Evolutionary conservation across 257 asterid species (phyloP), one percentile per base, ranked within the genome.

Genomic region (Primulina huaijiensis): DNA sequence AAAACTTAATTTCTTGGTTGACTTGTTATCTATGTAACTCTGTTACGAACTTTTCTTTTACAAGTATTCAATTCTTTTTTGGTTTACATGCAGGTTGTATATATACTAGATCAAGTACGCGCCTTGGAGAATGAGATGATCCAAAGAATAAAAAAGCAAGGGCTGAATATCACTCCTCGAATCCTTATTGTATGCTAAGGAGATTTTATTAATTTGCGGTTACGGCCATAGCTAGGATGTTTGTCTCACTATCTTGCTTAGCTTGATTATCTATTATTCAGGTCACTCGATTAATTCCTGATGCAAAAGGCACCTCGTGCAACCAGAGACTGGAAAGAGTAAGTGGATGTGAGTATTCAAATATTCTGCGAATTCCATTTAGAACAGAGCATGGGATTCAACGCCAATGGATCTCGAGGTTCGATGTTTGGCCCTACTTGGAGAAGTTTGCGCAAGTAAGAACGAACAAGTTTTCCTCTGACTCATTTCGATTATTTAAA

Each of bases 361-460:
- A 80, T 65, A 80, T 77, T 14, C 74, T 80, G 57, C 76, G 84
- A 9, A 72, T 80, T 40, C 84, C 84, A 25, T 80, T 80, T 35
- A 69, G 84, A 70, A 76, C 79, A 16, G 84, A 76, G 62, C 56
- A 80, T 7, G 79, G 81, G 31, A 76, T 76, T 35, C 58, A 76
- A 43, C 74, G 81, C 17, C 76, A 80, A 64, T 80, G 84, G 81
- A 80, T 76, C 67, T 80, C 84, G 23, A 71, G 84, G 21, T 80
- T 76, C 5, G 81, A 80, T 64, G 81, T 80, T 25, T 80, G 81
- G 84, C 84, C 84, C 35, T 76, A 76, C 72, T 69, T 80, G 74
- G 84, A 80, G 75, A 76, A 74, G 21, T 80, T 76, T 69, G 71
- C 81, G 8, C 75, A 80, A 81, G 84, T 76, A 52, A 69, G 25